Percentiles rank a stretch among this genome's conserved stretches.
Evolutionary conservation across 2,329 filamentous ascomycete species (phyloP).

Genomic region (Venturia nashicola): DNA sequence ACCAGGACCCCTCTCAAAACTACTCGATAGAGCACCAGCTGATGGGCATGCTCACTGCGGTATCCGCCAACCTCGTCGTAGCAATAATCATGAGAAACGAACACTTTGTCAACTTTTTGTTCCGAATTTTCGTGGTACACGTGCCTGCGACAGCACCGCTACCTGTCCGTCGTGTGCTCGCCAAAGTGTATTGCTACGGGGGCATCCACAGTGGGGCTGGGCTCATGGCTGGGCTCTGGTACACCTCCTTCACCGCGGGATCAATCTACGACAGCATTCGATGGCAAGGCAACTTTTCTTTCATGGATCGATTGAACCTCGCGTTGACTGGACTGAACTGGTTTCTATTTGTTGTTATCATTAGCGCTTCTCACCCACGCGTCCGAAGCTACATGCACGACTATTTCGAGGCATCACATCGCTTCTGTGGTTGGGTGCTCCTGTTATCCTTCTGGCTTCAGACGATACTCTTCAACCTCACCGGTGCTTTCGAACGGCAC

Average conservation of each 20-base stretch:
- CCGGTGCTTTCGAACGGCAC: slow-evolving; percentile 19
- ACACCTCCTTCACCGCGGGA: background rate
- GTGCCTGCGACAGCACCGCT: slow-evolving; percentile 15
- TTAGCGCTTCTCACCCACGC: slow-evolving; percentile 49
- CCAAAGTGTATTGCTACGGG: slow-evolving; percentile 21
- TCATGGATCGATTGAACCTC: background rate
- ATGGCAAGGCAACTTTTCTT: background rate
- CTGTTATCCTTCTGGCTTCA: slow-evolving; percentile 55
- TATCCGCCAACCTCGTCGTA: slow-evolving; percentile 22
- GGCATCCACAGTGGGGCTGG: slow-evolving; percentile 24
- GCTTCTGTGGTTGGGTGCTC: slow-evolving; percentile 60
- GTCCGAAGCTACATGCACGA: slow-evolving; percentile 54
- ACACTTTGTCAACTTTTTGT: slow-evolving; percentile 20
- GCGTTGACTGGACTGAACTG: slow-evolving; percentile 46
- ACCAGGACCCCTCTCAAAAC: slow-evolving; percentile 10
- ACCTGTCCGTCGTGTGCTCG: slow-evolving; percentile 14
- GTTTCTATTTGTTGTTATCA: slow-evolving; percentile 45
- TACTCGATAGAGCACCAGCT: slow-evolving; percentile 10
- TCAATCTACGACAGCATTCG: slow-evolving; percentile 5
- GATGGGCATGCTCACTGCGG: slow-evolving; percentile 17
- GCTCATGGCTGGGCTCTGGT: slow-evolving; percentile 17
- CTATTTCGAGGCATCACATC: slow-evolving; percentile 57
- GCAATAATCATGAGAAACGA: slow-evolving; percentile 22
- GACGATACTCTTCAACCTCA: slow-evolving; percentile 41
- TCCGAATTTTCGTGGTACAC: slow-evolving; percentile 18